Conservation (phyloP, 2,329 filamentous ascomycete genomes). For the Ophiocordyceps camponoti-leonardi region DNA sequence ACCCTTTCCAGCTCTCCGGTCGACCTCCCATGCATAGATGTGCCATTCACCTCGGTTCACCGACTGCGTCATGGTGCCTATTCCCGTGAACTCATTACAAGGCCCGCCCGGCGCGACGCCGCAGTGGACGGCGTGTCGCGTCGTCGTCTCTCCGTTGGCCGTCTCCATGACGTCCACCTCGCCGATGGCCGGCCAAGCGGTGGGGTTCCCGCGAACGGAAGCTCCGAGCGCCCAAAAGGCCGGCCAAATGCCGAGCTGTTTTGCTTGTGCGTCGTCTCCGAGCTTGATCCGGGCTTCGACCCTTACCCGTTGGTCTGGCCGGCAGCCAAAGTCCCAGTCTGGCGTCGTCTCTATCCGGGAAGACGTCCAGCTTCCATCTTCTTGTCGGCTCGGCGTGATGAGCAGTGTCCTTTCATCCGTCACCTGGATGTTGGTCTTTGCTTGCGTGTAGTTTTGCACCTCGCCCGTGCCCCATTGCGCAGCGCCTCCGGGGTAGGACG, state of each 20-base stretch:
- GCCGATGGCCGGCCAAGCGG: slow-evolving; percentile 22
- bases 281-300: slow-evolving; percentile 22
- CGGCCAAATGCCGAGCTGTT: slow-evolving; percentile 25
- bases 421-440: slow-evolving; percentile 21
- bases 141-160: slow-evolving; percentile 18
- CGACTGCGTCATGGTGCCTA: slow-evolving; percentile 6
- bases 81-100: slow-evolving; percentile 22
- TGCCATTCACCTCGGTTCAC: slow-evolving; percentile 15
- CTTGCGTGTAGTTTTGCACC: slow-evolving; percentile 25
- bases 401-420: slow-evolving; percentile 17
- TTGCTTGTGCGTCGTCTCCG: slow-evolving; percentile 8
- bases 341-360: slow-evolving; percentile 22
- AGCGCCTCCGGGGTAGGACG: slow-evolving; percentile 26
- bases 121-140: slow-evolving; percentile 24
- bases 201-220: slow-evolving; percentile 18
- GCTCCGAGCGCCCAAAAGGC: slow-evolving; percentile 28
- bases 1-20: slow-evolving; percentile 4
- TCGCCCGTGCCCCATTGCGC: slow-evolving; percentile 31
- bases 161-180: slow-evolving; percentile 29
- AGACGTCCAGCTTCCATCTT: slow-evolving; percentile 22
- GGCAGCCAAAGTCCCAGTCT: slow-evolving; percentile 17
- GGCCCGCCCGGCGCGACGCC: slow-evolving; percentile 19
- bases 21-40: slow-evolving; percentile 14
- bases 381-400: slow-evolving; percentile 14
- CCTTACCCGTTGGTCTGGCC: slow-evolving; percentile 15